phyloP scores from a whole-genome alignment of 345 rosid species.

The Excoecaria cochinchinensis region DNA sequence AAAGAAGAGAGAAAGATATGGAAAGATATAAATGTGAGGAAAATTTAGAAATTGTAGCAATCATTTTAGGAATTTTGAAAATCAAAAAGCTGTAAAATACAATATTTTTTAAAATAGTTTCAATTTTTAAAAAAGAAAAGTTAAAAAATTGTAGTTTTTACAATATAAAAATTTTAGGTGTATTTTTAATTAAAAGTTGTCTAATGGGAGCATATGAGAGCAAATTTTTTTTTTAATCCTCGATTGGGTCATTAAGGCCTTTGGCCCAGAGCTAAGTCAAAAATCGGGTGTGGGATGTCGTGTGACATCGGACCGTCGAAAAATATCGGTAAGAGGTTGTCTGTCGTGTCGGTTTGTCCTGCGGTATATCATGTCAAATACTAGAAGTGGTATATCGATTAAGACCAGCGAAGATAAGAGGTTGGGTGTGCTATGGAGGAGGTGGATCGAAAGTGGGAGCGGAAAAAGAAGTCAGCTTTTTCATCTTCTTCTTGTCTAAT shows the following conservation, averaged over 20 bases:
- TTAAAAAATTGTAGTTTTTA: too few relatives aligned
- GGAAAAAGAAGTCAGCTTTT: neutral
- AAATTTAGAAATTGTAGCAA: too few relatives aligned
- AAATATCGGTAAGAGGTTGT: neutral
- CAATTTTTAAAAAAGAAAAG: too few relatives aligned
- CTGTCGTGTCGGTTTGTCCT: neutral
- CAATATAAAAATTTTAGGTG: too few relatives aligned
- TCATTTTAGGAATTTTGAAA: too few relatives aligned
- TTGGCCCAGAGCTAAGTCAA: neutral
- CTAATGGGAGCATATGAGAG: too few relatives aligned
- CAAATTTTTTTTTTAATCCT: neutral
- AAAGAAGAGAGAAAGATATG: too few relatives aligned
- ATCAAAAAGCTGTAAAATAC: too few relatives aligned
- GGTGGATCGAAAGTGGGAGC: neutral
- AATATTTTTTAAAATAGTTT: too few relatives aligned
- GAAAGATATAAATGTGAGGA: too few relatives aligned
- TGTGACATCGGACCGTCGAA: neutral
- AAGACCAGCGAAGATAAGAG: neutral
- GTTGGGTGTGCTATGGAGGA: neutral
- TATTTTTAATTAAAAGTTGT: too few relatives aligned
- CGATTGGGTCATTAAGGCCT: neutral
- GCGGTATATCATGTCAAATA: neutral
- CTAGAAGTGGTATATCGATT: neutral
- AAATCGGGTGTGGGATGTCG: neutral
- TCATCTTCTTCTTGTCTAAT: slow-evolving; percentile 36